Evolutionary conservation across 441 rosid species (phyloP).

Genomic region (Mallotus repandus): DNA sequence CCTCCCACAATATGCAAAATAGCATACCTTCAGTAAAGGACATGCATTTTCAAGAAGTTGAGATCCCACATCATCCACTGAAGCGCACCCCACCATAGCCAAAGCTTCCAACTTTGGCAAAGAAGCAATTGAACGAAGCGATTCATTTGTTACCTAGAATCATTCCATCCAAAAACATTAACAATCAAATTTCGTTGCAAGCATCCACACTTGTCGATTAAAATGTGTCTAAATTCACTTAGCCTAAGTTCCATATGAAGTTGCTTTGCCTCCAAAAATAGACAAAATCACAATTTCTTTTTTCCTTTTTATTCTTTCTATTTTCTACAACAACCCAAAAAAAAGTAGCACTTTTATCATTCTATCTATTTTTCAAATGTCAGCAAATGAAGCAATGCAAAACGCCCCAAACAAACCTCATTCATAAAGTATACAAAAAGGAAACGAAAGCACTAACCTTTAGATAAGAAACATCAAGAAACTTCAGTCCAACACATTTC

Average conservation of each 20-base stretch:
- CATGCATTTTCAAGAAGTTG: conserved; percentile 58
- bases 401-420: not conserved
- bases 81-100: conserved; percentile 55
- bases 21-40: conserved; percentile 60
- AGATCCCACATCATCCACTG: conserved; percentile 66
- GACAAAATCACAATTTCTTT: not conserved
- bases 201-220: not conserved
- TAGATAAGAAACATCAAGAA: conserved; percentile 76
- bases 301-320: not conserved
- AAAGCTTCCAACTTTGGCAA: conserved; percentile 63
- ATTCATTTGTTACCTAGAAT: conserved; percentile 70
- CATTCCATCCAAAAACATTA: conserved; percentile 18
- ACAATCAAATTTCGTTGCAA: conserved; percentile 7
- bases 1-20: conserved; percentile 1
- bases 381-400: not conserved
- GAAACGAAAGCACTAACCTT: conserved; percentile 46
- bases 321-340: not conserved
- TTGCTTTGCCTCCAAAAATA: not conserved
- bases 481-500: conserved; percentile 57
- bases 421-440: not conserved
- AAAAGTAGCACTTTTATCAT: not conserved
- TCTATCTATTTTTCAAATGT: not conserved
- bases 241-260: not conserved
- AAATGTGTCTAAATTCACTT: conserved; percentile 3
- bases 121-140: conserved; percentile 58